Conservation (phyloP, 768 basidiomycete genomes). For the Pulveroboletus ravenelii region DNA sequence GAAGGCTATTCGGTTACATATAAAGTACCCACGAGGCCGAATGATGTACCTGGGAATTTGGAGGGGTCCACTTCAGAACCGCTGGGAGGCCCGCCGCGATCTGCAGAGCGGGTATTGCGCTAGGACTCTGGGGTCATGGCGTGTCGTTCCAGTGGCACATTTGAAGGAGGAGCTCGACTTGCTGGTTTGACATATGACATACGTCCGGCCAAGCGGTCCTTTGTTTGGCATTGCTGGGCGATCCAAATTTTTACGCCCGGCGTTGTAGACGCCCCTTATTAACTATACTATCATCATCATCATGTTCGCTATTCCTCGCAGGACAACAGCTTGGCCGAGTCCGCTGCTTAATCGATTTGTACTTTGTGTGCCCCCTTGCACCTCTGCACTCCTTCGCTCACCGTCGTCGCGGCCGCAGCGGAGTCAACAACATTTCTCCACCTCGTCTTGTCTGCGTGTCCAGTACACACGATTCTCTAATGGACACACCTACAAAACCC, state of each 20-base stretch:
- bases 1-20: slow-evolving; percentile 19
- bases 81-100: neutral
- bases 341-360: neutral
- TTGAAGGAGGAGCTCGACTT: too few species aligned
- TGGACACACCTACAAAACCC: neutral
- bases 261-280: neutral
- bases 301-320: slow-evolving; percentile 10
- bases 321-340: neutral
- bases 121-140: too few species aligned
- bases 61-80: neutral
- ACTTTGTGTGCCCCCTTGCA: neutral
- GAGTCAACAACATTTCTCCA: slow-evolving; percentile 17
- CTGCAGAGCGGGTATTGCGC: neutral
- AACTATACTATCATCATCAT: neutral
- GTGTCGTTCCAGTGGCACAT: neutral
- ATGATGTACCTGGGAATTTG: slow-evolving; percentile 9
- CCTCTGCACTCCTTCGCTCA: neutral
- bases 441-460: slow-evolving; percentile 13
- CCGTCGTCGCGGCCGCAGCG: neutral
- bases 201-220: neutral
- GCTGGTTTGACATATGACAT: too few species aligned
- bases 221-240: slow-evolving; percentile 13
- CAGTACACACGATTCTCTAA: slow-evolving; percentile 29
- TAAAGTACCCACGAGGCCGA: slow-evolving; percentile 9
- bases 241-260: slow-evolving; percentile 5